phyloP scores from a whole-genome alignment of 768 basidiomycete genomes.

The Boletus eberwhitei region DNA sequence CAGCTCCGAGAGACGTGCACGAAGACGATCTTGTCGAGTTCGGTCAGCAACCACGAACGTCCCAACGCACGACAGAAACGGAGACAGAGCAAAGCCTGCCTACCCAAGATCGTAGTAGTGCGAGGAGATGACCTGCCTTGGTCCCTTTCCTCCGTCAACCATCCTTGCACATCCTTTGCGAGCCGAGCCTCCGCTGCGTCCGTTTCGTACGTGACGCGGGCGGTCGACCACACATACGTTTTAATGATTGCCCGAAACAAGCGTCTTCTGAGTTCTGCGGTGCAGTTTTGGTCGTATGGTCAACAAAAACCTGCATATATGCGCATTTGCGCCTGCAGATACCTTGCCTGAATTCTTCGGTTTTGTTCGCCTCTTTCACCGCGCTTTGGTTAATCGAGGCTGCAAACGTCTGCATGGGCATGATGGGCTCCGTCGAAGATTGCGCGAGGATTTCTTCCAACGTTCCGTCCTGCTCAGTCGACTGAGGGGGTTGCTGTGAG shows the following conservation, averaged over 20 bases:
- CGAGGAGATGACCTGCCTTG: slow-evolving; percentile 35
- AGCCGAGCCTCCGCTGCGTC: slow-evolving; percentile 12
- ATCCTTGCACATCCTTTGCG: slow-evolving; percentile 8
- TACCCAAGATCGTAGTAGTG: slow-evolving; percentile 22
- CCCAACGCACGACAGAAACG: background rate
- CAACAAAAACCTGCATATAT: slow-evolving; percentile 23
- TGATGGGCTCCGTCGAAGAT: slow-evolving; percentile 17
- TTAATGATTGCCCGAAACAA: slow-evolving; percentile 13
- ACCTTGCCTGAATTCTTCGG: slow-evolving; percentile 24
- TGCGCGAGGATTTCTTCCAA: slow-evolving; percentile 24
- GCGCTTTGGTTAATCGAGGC: slow-evolving; percentile 14
- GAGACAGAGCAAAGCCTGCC: slow-evolving; percentile 5
- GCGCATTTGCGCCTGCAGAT: slow-evolving; percentile 10
- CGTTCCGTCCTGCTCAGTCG: background rate
- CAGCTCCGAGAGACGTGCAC: slow-evolving; percentile 24
- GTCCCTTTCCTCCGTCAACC: slow-evolving; percentile 23
- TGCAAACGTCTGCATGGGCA: slow-evolving; percentile 20
- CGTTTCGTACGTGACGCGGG: slow-evolving; percentile 21
- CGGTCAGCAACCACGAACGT: slow-evolving; percentile 14
- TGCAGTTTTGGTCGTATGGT: background rate
- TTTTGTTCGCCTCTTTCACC: slow-evolving; percentile 15
- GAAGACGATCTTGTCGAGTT: slow-evolving; percentile 19
- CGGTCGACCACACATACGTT: slow-evolving; percentile 28
- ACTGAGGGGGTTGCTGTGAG: background rate
- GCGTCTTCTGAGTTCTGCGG: slow-evolving; percentile 23